Percentiles rank a stretch among this genome's conserved stretches.
Evolutionary conservation across 2,329 filamentous ascomycete species (phyloP).

Genomic region (Berkeleyomyces rouxiae): DNA sequence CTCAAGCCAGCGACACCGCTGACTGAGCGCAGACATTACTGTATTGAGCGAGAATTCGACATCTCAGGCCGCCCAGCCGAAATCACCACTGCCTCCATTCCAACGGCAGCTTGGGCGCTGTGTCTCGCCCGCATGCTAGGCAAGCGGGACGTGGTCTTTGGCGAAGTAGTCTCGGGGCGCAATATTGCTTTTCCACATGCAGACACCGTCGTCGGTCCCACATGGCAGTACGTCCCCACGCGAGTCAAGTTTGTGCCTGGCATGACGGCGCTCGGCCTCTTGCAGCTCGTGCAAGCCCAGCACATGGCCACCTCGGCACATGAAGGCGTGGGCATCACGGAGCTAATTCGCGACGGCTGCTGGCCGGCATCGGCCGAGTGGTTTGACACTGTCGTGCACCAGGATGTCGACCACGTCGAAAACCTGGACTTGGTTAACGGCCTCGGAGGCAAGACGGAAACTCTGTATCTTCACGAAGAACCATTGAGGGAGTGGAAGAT

Average conservation of each 20-base stretch:
- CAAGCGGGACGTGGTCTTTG: slow-evolving; percentile 43
- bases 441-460: slow-evolving; percentile 32
- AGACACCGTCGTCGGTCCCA: slow-evolving; percentile 44
- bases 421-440: slow-evolving; percentile 26
- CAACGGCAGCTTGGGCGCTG: slow-evolving; percentile 51
- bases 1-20: slow-evolving; percentile 26
- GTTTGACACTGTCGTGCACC: slow-evolving; percentile 42
- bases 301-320: slow-evolving; percentile 38
- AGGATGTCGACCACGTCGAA: slow-evolving; percentile 46
- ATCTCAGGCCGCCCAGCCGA: slow-evolving; percentile 33
- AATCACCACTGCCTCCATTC: slow-evolving; percentile 46
- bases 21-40: slow-evolving; percentile 24
- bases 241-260: slow-evolving; percentile 38
- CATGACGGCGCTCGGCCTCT: slow-evolving; percentile 32
- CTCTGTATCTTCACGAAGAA: slow-evolving; percentile 40
- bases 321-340: slow-evolving; percentile 36
- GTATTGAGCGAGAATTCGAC: slow-evolving; percentile 27
- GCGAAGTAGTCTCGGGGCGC: slow-evolving; percentile 48
- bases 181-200: slow-evolving; percentile 35
- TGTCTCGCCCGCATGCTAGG: slow-evolving; percentile 38
- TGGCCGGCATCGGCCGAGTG: slow-evolving; percentile 26
- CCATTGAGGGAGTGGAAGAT: slow-evolving; percentile 42
- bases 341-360: slow-evolving; percentile 34
- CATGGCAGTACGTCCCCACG: slow-evolving; percentile 51
- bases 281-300: slow-evolving; percentile 38